Conservation (phyloP, 345 rosid genomes). For the Trapa bicornis region DNA sequence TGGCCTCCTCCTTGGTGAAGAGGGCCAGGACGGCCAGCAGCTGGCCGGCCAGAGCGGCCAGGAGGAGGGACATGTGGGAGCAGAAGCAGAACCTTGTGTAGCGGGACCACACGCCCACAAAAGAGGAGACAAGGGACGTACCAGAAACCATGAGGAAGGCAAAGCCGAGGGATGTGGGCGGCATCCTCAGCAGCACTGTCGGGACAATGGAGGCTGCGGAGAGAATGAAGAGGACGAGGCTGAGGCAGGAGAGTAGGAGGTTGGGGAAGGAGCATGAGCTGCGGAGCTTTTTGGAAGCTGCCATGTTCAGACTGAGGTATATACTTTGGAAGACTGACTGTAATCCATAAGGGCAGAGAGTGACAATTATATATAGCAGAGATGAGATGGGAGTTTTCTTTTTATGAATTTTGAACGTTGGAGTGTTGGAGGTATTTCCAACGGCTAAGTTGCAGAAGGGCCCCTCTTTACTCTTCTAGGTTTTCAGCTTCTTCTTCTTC, state of each 20-base stretch:
- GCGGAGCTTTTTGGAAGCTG: constrained; percentile 23
- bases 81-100: constrained; percentile 31
- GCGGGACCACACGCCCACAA: constrained; percentile 35
- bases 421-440: background rate
- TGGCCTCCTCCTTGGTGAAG: constrained; percentile 32
- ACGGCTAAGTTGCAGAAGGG: constrained; percentile 1
- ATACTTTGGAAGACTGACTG: background rate
- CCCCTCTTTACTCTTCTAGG: background rate
- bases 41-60: constrained; percentile 37
- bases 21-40: constrained; percentile 23
- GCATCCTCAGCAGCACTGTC: constrained; percentile 33
- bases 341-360: background rate
- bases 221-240: constrained; percentile 38
- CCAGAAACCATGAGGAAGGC: constrained; percentile 34
- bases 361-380: background rate
- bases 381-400: background rate
- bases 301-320: constrained; percentile 12
- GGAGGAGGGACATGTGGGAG: constrained; percentile 37
- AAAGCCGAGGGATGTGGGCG: constrained; percentile 48
- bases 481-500: background rate
- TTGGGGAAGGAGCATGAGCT: constrained; percentile 46
- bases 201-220: constrained; percentile 39
- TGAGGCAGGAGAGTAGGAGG: constrained; percentile 38
- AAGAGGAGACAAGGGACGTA: constrained; percentile 38
- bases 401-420: background rate